phyloP scores from a whole-genome alignment of 192 early-diverging fungal species.

The Gigaspora rosea region DNA sequence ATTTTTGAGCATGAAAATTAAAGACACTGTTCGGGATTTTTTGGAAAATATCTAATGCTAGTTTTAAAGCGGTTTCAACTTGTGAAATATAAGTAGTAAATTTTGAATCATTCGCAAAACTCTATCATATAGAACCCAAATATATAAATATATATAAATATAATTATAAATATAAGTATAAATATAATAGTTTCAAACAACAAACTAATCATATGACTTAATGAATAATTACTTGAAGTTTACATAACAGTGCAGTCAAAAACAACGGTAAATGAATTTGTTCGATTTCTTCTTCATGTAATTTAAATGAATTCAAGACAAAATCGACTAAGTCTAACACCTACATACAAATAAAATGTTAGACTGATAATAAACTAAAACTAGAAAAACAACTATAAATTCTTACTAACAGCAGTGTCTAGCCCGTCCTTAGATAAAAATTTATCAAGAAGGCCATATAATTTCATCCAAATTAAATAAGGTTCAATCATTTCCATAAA shows the following conservation, averaged over 20 bases:
- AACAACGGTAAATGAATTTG: slow-evolving; percentile 84
- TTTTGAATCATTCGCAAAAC: slow-evolving; percentile 19
- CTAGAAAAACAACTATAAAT: not conserved
- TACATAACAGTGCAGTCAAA: slow-evolving; percentile 57
- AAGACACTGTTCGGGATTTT: slow-evolving; percentile 41
- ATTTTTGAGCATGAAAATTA: slow-evolving; percentile 14
- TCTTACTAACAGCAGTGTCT: slow-evolving; percentile 32
- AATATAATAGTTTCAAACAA: not conserved
- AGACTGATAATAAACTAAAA: not conserved
- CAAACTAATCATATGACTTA: not conserved
- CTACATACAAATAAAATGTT: slow-evolving; percentile 32
- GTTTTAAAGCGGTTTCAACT: slow-evolving; percentile 32
- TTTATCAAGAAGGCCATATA: slow-evolving; percentile 55
- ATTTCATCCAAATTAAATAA: slow-evolving; percentile 77
- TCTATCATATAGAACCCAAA: slow-evolving; percentile 3
- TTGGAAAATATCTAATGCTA: slow-evolving; percentile 39
- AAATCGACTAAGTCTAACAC: slow-evolving; percentile 68
- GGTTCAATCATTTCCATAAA: slow-evolving; percentile 90
- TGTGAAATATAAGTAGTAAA: slow-evolving; percentile 33
- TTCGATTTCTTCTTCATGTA: slow-evolving; percentile 80
- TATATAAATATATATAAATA: not conserved
- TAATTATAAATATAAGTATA: not conserved
- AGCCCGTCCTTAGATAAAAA: slow-evolving; percentile 41
- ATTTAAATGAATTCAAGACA: slow-evolving; percentile 70
- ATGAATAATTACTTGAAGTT: slow-evolving; percentile 47